These are phyloP conservation scores for Lithocarpus polystachyus DNA, from an alignment of 306 rosid species.

Conservation along the genomic window DNA sequence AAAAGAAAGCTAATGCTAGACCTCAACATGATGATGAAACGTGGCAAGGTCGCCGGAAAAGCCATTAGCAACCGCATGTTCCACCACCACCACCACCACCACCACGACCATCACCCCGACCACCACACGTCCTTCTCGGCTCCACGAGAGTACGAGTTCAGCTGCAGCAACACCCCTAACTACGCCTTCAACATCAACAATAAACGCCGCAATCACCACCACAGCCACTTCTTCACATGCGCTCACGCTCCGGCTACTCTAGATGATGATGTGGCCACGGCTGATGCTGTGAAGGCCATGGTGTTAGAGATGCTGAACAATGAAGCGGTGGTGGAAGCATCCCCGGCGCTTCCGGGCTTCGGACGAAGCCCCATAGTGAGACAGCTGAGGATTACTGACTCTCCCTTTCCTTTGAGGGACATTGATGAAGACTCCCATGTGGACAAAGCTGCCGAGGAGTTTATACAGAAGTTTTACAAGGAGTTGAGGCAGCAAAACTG, in stretches of 20 bases:
- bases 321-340: conserved; percentile 31
- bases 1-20: conserved; percentile 63
- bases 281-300: conserved; percentile 42
- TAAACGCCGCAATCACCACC: conserved; percentile 44
- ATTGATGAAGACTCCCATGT: conserved; percentile 48
- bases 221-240: conserved; percentile 41
- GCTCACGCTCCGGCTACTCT: conserved; percentile 47
- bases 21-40: conserved; percentile 73
- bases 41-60: conserved; percentile 77
- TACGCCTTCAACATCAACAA: conserved; percentile 26
- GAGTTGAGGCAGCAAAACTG: conserved; percentile 50
- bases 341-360: conserved; percentile 58
- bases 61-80: conserved; percentile 68
- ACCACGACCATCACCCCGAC: background rate
- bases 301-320: conserved; percentile 48
- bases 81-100: conserved; percentile 43
- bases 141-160: conserved; percentile 53
- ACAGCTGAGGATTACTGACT: conserved; percentile 85
- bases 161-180: conserved; percentile 81
- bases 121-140: conserved; percentile 23
- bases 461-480: conserved; percentile 72
- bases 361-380: conserved; percentile 57
- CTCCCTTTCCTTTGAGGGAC: conserved; percentile 76
- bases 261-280: conserved; percentile 47
- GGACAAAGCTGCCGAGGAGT: conserved; percentile 81